phyloP scores from a whole-genome alignment of 345 rosid genomes.

The Cardiospermum halicacabum region DNA sequence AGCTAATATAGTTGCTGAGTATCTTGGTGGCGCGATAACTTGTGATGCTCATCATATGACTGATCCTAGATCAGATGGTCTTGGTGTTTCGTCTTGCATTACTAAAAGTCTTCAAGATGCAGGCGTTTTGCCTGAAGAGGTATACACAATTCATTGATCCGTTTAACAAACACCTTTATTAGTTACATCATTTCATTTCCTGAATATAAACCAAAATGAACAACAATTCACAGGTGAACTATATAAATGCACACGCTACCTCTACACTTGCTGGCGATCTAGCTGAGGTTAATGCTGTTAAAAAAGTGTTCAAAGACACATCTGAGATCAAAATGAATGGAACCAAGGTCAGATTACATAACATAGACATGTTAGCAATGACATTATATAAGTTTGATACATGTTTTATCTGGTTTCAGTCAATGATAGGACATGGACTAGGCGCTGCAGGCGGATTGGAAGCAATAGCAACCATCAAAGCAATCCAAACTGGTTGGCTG shows the following conservation, averaged over 20 bases:
- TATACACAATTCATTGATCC: constrained; percentile 3
- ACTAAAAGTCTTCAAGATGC: constrained; percentile 56
- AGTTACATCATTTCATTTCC: no score
- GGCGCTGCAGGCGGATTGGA: constrained; percentile 73
- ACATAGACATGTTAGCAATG: not conserved
- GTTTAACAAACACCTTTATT: no score
- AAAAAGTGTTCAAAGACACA: constrained; percentile 56
- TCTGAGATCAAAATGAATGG: constrained; percentile 70
- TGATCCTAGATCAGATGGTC: constrained; percentile 55
- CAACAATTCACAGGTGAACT: constrained; percentile 45
- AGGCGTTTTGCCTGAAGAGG: constrained; percentile 71
- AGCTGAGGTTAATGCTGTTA: constrained; percentile 68
- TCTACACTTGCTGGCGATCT: constrained; percentile 72
- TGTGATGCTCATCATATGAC: constrained; percentile 78
- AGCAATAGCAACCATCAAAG: constrained; percentile 63
- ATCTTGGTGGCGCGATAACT: constrained; percentile 59
- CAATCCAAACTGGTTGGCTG: constrained; percentile 67
- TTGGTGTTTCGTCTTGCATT: constrained; percentile 63
- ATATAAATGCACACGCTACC: constrained; percentile 64
- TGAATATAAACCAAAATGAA: not conserved
- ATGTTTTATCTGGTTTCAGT: constrained; percentile 22
- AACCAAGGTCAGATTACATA: constrained; percentile 44
- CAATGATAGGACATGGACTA: constrained; percentile 65
- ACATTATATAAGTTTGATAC: not conserved
- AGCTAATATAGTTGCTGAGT: constrained; percentile 61